These are phyloP conservation scores for Aureococcus anophagefferens DNA, from an alignment of 108 stramenopile species.

Conservation along the genomic window DNA sequence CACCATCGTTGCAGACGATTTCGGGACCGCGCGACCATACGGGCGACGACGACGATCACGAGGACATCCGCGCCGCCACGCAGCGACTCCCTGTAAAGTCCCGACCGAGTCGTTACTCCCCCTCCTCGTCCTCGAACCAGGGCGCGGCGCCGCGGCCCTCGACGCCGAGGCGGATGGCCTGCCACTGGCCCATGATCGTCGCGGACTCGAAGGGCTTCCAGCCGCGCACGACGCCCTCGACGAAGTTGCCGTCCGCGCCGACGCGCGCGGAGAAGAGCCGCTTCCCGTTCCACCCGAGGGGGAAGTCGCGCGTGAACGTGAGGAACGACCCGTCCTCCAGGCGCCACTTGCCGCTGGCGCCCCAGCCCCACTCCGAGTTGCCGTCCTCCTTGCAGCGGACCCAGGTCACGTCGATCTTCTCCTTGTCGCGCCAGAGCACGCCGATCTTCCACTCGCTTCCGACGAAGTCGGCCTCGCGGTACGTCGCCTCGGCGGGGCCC, in stretches of 20 bases:
- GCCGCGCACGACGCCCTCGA: slow-evolving; percentile 64
- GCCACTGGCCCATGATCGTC: slow-evolving; percentile 66
- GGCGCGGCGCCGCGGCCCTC: slow-evolving; percentile 67
- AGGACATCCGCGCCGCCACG: too few relatives aligned
- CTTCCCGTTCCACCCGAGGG: slow-evolving; percentile 53
- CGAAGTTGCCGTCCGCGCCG: slow-evolving; percentile 61
- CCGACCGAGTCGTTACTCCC: too few relatives aligned
- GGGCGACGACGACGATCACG: too few relatives aligned
- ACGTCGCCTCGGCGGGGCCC: background rate
- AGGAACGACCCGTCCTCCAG: slow-evolving; percentile 63
- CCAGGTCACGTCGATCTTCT: slow-evolving; percentile 66
- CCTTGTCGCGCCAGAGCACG: slow-evolving; percentile 11
- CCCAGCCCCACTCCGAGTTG: slow-evolving; percentile 50
- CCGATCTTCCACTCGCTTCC: slow-evolving; percentile 69
- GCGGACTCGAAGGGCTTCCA: slow-evolving; percentile 64
- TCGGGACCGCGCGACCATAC: too few relatives aligned
- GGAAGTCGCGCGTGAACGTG: slow-evolving; percentile 49
- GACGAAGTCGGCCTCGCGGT: slow-evolving; percentile 43
- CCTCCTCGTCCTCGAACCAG: slow-evolving; percentile 56
- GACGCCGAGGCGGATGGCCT: slow-evolving; percentile 57
- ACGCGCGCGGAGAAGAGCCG: slow-evolving; percentile 64
- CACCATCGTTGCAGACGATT: too few relatives aligned
- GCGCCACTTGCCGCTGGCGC: slow-evolving; percentile 55
- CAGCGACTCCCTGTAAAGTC: too few relatives aligned
- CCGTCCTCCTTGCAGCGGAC: slow-evolving; percentile 49